Evolutionary conservation across 495 filamentous ascomycete genomes (phyloP), one percentile per base, ranked within the genome.

Genomic region (Penicillium riverlandense): DNA sequence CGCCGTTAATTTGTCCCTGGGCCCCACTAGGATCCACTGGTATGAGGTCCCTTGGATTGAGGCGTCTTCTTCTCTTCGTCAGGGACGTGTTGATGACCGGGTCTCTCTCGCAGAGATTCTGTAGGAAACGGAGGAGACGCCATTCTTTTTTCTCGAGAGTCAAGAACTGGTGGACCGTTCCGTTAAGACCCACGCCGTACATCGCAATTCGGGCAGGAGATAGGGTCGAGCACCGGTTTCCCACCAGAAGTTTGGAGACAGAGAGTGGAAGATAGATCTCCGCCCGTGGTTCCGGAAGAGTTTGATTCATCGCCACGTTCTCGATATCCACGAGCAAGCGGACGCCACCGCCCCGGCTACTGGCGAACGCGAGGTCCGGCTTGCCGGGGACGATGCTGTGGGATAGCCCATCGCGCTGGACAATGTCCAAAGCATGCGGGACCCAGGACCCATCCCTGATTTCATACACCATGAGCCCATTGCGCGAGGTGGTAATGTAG

Each of bases 1-100:
- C 82, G 0, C 85, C 84, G 49, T 90, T 76, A 7, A 90, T 64
- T 22, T 86, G 82, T 72, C 76, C 79, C 35, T 58, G 65, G 29
- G 54, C 52, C 8, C 49, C 43, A n/a, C 57, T 52, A 8, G 62
- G 55, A 34, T 68, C 67, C 22, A 22, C 22, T 6, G 22, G 22
- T 22, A 22, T 4, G 22, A 22, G 22, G 22, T 31, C 60, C 44
- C 47, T 45, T 3, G 54, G 51, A 9, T 59, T 61, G 13, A 47
- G 50, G 28, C 52, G 54, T 22, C 53, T 54, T 27, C 54, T 55
- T 14, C 64, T 48, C 11, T 38, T 50, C 7, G 54, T 48, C 10
- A 50, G 52, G 40, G 68, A 70, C 0, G 70, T 67, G 40, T 65
- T 73, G 14, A 75, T 57, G 10, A 38, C 22, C 7, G 59, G 40